Conservation (phyloP, 78 protist species). For the Monosiga brevicollis region DNA sequence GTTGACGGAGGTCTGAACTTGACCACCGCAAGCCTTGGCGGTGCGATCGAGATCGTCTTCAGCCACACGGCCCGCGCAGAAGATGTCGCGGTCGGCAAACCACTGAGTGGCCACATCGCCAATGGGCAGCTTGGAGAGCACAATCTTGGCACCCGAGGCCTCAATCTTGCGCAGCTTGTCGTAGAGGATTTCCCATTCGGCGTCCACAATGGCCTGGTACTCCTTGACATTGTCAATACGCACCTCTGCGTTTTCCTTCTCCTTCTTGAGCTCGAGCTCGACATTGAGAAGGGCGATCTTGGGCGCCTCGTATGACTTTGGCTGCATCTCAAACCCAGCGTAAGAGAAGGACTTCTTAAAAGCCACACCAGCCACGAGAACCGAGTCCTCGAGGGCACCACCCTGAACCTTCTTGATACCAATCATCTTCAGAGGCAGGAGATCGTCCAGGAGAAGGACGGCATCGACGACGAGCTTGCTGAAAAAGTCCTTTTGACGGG, state of each 20-base stretch:
- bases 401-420: slow-evolving; percentile 96
- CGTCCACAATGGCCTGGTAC: slow-evolving; percentile 90
- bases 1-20: slow-evolving; percentile 77
- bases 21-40: slow-evolving; percentile 70
- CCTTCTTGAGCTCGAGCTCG: slow-evolving; percentile 98
- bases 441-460: slow-evolving; percentile 67
- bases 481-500: slow-evolving; percentile 78
- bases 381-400: slow-evolving; percentile 69
- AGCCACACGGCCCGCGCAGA: slow-evolving; percentile 99
- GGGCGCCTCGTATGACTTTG: slow-evolving; percentile 87
- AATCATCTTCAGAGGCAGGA: slow-evolving; percentile 70
- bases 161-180: slow-evolving; percentile 90
- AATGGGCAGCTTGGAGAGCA: slow-evolving; percentile 94
- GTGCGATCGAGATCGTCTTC: slow-evolving; percentile 90
- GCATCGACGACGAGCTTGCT: slow-evolving; percentile 94
- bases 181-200: slow-evolving; percentile 97
- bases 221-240: slow-evolving; percentile 55
- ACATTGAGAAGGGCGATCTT: slow-evolving; percentile 87
- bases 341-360: slow-evolving; percentile 98
- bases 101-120: slow-evolving; percentile 99
- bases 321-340: slow-evolving; percentile 99
- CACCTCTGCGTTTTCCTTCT: slow-evolving; percentile 95
- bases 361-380: slow-evolving; percentile 97
- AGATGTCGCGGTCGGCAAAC: slow-evolving; percentile 97
- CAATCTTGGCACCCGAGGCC: slow-evolving; percentile 88